A percentile compares a stretch with the other conserved stretches of the same genome.
Conservation (phyloP, 352 stramenopile genomes). For the Globisporangium spiculum region DNA sequence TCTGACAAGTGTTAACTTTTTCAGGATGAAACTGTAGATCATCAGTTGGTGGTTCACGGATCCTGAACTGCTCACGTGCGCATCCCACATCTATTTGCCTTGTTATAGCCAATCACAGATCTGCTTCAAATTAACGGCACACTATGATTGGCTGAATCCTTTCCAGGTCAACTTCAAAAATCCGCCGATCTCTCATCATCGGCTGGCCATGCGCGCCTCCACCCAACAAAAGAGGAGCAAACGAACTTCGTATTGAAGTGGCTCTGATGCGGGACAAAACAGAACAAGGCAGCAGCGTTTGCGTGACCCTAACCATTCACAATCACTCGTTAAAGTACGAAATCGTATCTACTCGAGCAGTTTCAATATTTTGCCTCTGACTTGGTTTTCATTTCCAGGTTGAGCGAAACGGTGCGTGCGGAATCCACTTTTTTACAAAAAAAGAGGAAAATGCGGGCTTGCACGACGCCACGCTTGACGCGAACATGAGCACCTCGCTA, state of each 20-base stretch:
- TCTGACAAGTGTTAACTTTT: background rate
- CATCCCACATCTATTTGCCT: background rate
- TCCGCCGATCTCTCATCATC: background rate
- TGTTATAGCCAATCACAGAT: background rate
- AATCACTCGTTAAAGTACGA: background rate
- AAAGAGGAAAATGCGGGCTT: background rate
- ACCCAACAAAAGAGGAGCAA: constrained; percentile 2
- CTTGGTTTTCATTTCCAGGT: background rate
- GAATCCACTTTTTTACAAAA: background rate
- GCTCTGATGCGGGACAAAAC: background rate
- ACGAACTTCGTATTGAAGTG: constrained; percentile 3
- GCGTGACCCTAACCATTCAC: background rate
- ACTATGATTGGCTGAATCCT: constrained; percentile 1
- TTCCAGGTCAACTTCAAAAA: constrained; percentile 5
- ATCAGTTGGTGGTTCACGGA: constrained; percentile 9
- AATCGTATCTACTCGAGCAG: background rate
- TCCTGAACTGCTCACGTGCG: background rate
- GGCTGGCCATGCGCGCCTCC: background rate
- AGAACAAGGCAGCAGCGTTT: background rate
- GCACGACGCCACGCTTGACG: background rate
- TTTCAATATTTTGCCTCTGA: background rate
- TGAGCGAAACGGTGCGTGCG: background rate
- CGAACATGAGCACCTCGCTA: background rate
- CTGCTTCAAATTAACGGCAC: too few species aligned
- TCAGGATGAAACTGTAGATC: background rate